Percentiles rank a stretch among this genome's conserved stretches.
Evolutionary conservation across 352 stramenopile species (phyloP).

Genomic region (Plasmopara viticola): DNA sequence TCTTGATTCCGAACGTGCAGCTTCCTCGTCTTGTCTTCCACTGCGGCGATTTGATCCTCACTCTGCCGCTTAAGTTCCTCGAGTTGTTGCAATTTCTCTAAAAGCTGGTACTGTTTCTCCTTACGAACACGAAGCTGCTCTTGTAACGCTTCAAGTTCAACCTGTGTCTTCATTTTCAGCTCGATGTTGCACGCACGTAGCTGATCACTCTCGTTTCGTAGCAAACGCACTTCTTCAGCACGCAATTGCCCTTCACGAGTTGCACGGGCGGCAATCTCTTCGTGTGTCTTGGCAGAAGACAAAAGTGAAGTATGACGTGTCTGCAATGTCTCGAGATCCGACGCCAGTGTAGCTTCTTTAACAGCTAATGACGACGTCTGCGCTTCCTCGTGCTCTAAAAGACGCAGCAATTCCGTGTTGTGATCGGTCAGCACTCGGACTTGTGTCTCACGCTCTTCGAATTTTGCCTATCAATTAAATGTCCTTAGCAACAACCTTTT

Average conservation of each 20-base stretch:
- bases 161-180: constrained; percentile 91
- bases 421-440: constrained; percentile 92
- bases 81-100: constrained; percentile 94
- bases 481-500: neutral
- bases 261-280: constrained; percentile 86
- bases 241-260: constrained; percentile 89
- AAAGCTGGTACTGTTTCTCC: constrained; percentile 96
- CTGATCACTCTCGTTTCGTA: constrained; percentile 87
- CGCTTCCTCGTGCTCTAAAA: constrained; percentile 93
- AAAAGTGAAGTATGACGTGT: constrained; percentile 87
- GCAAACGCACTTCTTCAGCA: constrained; percentile 90
- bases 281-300: constrained; percentile 88
- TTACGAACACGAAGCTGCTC: constrained; percentile 95
- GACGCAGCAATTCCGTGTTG: constrained; percentile 91
- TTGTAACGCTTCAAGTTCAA: constrained; percentile 93
- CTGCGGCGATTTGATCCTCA: constrained; percentile 85
- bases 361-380: constrained; percentile 62
- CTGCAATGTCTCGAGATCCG: constrained; percentile 81
- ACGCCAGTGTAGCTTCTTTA: constrained; percentile 48
- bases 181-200: constrained; percentile 91
- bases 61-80: constrained; percentile 90
- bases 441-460: constrained; percentile 90
- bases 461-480: constrained; percentile 28
- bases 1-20: constrained; percentile 87
- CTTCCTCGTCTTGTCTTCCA: constrained; percentile 89